Evolutionary conservation across 2,329 filamentous ascomycete species (phyloP).

Genomic region (Colletotrichum tropicale): DNA sequence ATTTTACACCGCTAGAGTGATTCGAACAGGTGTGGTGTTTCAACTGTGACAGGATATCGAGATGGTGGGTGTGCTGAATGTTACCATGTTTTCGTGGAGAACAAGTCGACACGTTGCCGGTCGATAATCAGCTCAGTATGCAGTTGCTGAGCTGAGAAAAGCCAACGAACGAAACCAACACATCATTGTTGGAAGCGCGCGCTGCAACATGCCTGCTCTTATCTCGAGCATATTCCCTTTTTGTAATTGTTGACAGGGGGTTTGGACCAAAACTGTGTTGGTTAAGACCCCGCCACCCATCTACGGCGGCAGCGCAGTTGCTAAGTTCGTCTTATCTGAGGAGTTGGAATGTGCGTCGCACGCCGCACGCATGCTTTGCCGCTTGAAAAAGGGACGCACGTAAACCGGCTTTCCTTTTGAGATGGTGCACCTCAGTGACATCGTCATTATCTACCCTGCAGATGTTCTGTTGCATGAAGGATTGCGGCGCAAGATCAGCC

Average conservation of each 20-base stretch:
- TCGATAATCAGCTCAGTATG: background rate
- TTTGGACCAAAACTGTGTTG: background rate
- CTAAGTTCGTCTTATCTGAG: background rate
- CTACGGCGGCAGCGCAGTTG: background rate
- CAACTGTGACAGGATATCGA: background rate
- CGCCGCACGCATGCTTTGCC: background rate
- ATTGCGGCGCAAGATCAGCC: background rate
- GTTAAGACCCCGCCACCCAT: background rate
- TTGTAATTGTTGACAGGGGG: background rate
- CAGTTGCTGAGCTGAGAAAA: background rate
- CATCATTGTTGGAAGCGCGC: background rate
- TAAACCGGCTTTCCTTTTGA: background rate
- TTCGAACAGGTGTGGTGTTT: background rate
- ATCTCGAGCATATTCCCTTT: background rate
- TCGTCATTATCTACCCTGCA: background rate
- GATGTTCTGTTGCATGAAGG: background rate
- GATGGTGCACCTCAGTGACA: background rate
- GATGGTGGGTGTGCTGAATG: background rate
- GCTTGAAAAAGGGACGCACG: background rate
- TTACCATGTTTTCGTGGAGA: background rate
- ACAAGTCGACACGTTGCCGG: background rate
- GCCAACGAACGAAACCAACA: background rate
- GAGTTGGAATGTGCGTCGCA: background rate
- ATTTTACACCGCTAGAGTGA: background rate
- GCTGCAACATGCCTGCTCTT: background rate